Evolutionary conservation across 306 rosid genomes (phyloP).

Genomic region (Comarum palustre): DNA sequence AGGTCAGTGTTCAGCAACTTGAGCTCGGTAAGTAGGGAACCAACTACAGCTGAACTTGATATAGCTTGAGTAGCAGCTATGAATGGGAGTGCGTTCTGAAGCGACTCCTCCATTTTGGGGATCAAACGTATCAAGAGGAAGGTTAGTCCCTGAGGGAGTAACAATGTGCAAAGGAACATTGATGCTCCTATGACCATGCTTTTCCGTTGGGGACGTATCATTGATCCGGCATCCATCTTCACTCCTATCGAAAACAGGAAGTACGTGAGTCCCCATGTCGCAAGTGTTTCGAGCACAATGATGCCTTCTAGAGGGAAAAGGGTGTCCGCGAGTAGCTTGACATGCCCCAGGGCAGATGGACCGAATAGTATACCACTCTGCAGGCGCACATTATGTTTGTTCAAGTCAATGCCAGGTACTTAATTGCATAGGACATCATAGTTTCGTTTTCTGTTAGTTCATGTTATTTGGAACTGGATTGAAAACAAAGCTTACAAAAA

Average conservation of each 20-base stretch:
- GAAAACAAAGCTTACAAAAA: constrained; percentile 50
- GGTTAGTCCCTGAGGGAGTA: constrained; percentile 8
- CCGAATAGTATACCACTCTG: constrained; percentile 62
- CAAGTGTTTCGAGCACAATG: constrained; percentile 35
- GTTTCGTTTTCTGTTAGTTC: not conserved
- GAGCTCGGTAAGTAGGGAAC: constrained; percentile 48
- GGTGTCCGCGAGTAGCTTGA: not conserved
- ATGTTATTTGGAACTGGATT: not conserved
- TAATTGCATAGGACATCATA: not conserved
- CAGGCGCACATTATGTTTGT: not conserved
- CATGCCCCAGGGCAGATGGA: constrained; percentile 50
- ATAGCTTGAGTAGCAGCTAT: constrained; percentile 39
- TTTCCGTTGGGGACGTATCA: constrained; percentile 42
- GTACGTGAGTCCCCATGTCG: constrained; percentile 44
- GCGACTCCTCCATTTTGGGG: not conserved
- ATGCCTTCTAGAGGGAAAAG: constrained; percentile 46
- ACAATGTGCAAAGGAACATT: constrained; percentile 24
- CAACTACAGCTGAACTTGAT: constrained; percentile 39
- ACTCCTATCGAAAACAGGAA: constrained; percentile 45
- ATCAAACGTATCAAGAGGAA: not conserved
- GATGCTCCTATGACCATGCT: constrained; percentile 37
- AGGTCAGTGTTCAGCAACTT: constrained; percentile 53
- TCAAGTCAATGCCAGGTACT: not conserved
- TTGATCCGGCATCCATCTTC: constrained; percentile 32
- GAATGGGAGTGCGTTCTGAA: constrained; percentile 19